Evolutionary conservation across 345 rosid genomes (phyloP).

Genomic region (Murraya paniculata): DNA sequence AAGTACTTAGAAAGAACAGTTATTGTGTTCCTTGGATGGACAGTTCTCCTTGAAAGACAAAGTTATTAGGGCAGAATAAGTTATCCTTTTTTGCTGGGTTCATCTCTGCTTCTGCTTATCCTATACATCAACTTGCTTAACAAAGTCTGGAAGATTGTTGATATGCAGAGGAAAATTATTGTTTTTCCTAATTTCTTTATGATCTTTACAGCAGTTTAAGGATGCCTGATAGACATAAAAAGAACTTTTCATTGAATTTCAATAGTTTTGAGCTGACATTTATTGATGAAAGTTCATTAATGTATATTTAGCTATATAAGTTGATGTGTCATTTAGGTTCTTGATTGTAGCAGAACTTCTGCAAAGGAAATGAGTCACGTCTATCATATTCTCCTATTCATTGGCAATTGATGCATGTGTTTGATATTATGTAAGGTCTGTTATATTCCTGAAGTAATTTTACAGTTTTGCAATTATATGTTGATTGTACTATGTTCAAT

Average conservation of each 20-base stretch:
- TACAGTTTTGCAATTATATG: background rate
- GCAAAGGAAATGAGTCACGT: background rate
- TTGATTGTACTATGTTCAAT: background rate
- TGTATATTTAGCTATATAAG: no score
- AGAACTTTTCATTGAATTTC: background rate
- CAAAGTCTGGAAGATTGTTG: background rate
- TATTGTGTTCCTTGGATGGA: background rate
- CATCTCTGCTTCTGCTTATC: background rate
- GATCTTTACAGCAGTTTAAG: background rate
- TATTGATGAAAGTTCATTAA: background rate
- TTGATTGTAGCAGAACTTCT: no score
- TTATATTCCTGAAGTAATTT: background rate
- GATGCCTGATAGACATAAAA: background rate
- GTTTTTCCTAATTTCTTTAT: background rate
- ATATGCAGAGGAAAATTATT: background rate
- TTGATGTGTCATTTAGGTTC: no score
- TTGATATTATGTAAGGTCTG: background rate
- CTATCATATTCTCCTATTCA: background rate
- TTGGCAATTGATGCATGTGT: background rate
- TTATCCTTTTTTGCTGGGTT: background rate
- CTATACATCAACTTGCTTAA: background rate
- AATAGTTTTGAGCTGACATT: background rate
- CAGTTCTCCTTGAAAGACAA: background rate
- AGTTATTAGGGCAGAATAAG: background rate
- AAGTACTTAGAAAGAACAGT: background rate